These are phyloP conservation scores for Saccharomycopsis phalli DNA, from an alignment of 1,139 yeast species.

Conservation along the genomic window DNA sequence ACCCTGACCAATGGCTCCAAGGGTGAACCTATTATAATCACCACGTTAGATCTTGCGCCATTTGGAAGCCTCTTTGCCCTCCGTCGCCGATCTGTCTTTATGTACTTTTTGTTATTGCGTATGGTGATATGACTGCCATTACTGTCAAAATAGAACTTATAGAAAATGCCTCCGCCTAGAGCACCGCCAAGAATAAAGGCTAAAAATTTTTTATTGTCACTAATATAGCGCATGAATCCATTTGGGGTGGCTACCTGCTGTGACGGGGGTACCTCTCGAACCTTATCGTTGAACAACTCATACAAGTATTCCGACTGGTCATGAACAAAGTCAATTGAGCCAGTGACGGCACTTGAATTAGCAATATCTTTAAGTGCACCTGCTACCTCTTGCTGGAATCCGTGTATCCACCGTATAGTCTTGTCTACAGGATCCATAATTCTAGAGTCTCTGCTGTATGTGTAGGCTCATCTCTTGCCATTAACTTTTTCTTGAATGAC, in stretches of 20 bases:
- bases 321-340: slow-evolving; percentile 10
- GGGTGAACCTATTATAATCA: slow-evolving; percentile 69
- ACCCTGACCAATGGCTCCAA: slow-evolving; percentile 65
- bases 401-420: slow-evolving; percentile 24
- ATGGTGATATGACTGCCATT: slow-evolving; percentile 5
- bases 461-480: background rate
- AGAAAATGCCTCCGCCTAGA: slow-evolving; percentile 3
- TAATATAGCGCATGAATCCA: background rate
- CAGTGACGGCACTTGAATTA: slow-evolving; percentile 12
- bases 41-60: slow-evolving; percentile 70
- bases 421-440: slow-evolving; percentile 27
- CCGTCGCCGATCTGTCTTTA: slow-evolving; percentile 28
- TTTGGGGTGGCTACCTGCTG: background rate
- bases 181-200: slow-evolving; percentile 13
- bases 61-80: slow-evolving; percentile 54
- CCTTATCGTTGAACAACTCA: slow-evolving; percentile 8
- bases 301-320: slow-evolving; percentile 12
- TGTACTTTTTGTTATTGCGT: slow-evolving; percentile 17
- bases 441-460: background rate
- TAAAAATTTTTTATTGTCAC: slow-evolving; percentile 5
- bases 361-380: slow-evolving; percentile 5
- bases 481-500: background rate
- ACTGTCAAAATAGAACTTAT: slow-evolving; percentile 1
- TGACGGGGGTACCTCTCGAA: background rate
- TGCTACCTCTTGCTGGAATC: slow-evolving; percentile 20